A percentile compares a stretch with the other conserved stretches of the same genome.
phyloP scores from a whole-genome alignment of 2,329 filamentous ascomycete genomes.

The Colletotrichum kahawae region DNA sequence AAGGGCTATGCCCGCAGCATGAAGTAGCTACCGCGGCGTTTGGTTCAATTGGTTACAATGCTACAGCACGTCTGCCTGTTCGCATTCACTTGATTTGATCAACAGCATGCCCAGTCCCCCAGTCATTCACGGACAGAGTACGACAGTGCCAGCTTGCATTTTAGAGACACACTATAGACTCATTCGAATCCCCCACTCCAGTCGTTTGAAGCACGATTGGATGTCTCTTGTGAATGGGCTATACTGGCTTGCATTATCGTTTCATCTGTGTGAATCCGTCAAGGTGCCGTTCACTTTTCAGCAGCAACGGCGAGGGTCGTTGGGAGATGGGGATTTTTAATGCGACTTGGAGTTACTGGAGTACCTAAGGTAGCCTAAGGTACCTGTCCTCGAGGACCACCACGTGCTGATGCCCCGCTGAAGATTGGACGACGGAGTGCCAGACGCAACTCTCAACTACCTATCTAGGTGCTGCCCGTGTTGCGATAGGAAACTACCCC shows the following conservation, averaged over 20 bases:
- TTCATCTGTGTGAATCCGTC: not conserved
- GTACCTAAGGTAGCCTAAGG: not conserved
- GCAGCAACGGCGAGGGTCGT: not conserved
- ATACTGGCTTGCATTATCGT: not conserved
- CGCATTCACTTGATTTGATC: not conserved
- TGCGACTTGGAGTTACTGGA: not conserved
- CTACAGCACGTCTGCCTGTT: not conserved
- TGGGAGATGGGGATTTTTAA: not conserved
- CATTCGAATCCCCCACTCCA: not conserved
- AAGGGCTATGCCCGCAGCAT: not conserved
- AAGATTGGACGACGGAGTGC: not conserved
- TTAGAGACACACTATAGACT: not conserved
- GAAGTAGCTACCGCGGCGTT: slow-evolving; percentile 4
- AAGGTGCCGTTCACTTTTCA: not conserved
- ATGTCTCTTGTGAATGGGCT: not conserved
- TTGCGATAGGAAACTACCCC: not conserved
- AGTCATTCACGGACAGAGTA: not conserved
- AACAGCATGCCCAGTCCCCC: not conserved
- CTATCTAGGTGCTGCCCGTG: not conserved
- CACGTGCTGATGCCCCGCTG: not conserved
- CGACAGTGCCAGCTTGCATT: not conserved
- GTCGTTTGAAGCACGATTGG: not conserved
- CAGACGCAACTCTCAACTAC: not conserved
- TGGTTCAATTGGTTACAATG: not conserved
- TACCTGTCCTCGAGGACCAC: not conserved